These are phyloP conservation scores for Apiospora marii DNA, from an alignment of 2,329 filamentous ascomycete species.

Conservation along the genomic window DNA sequence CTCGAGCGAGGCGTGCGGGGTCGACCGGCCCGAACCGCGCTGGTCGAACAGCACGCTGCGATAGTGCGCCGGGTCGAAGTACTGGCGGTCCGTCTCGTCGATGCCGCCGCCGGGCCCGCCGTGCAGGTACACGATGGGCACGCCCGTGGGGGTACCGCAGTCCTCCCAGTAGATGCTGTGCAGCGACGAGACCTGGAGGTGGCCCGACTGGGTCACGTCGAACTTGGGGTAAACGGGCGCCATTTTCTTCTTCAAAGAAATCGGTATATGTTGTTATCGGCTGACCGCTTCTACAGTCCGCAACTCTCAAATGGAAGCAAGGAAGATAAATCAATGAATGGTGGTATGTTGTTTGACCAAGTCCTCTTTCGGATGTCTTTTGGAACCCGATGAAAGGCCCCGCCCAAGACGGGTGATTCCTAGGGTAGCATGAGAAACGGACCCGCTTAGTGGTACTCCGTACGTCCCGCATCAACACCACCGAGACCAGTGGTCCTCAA, in stretches of 20 bases:
- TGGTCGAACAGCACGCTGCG: constrained; percentile 51
- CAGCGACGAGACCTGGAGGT: constrained; percentile 38
- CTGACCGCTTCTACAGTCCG: neutral
- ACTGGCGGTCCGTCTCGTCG: constrained; percentile 45
- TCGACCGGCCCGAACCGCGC: constrained; percentile 48
- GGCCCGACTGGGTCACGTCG: constrained; percentile 34
- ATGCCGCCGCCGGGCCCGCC: constrained; percentile 52
- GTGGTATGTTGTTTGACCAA: neutral
- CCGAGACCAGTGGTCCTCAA: neutral
- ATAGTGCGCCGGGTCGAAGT: constrained; percentile 43
- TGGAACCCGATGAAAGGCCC: neutral
- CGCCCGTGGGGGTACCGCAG: constrained; percentile 31
- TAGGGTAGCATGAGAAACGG: neutral
- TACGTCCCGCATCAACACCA: neutral
- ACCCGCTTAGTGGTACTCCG: neutral
- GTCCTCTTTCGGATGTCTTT: neutral
- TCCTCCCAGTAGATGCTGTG: constrained; percentile 42
- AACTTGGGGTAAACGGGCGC: constrained; percentile 38
- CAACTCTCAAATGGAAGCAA: neutral
- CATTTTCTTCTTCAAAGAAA: constrained; percentile 27
- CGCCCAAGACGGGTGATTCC: neutral
- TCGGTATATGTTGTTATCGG: neutral
- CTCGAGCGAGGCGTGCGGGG: constrained; percentile 42
- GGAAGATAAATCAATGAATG: neutral
- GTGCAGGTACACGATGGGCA: constrained; percentile 50